Evolutionary conservation across 805 yeast species (phyloP), one percentile per base, ranked within the genome.

Genomic region (Hanseniaspora occidentalis): DNA sequence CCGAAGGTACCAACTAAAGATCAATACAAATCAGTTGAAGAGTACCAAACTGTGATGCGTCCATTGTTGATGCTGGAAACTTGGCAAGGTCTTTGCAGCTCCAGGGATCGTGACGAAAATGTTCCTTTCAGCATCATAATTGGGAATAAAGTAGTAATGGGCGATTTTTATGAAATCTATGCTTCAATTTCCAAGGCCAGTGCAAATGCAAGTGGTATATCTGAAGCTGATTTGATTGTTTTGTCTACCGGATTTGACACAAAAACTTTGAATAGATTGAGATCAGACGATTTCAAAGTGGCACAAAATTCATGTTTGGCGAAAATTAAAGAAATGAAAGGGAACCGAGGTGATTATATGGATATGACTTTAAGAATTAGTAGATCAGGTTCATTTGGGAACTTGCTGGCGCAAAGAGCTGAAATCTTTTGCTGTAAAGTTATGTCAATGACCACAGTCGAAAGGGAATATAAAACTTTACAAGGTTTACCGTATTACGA

Each of bases 391-490:
- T 61, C 64, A 16, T 73, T 82, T 5, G 64, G 66, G 3, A 59
- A 61, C 26, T 64, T 70, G 41, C 56, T 88, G 37, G 67, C 79
- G 1, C 82, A 92, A 0, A 72, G 81, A 36, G 60, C 79, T 6
- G 71, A 72, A 17, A 56, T 89, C 3, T 70, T 73, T 36, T 86
- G 78, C 14, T 70, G 85, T 71, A 71, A 74, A 41, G 79, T 88
- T 2, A 79, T 83, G 73, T 92, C 79, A 50, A 77, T 92, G 86
- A 72, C 82, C 1, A 89, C 99, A 0, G 72, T 88, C 13, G 98
- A 92, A 57, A 78, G 99, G 65, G 98, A 92, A 55, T 94, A 67
- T 50, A 71, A 88, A 0, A 81, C 98, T 0, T 61, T 94, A 48
- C 74, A 70, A 54, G 96, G 94, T 1, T 65, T 92, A 40, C 79